These are phyloP conservation scores for Daldinia eschscholtzii DNA, from an alignment of 2,329 filamentous ascomycete genomes.

Conservation along the genomic window DNA sequence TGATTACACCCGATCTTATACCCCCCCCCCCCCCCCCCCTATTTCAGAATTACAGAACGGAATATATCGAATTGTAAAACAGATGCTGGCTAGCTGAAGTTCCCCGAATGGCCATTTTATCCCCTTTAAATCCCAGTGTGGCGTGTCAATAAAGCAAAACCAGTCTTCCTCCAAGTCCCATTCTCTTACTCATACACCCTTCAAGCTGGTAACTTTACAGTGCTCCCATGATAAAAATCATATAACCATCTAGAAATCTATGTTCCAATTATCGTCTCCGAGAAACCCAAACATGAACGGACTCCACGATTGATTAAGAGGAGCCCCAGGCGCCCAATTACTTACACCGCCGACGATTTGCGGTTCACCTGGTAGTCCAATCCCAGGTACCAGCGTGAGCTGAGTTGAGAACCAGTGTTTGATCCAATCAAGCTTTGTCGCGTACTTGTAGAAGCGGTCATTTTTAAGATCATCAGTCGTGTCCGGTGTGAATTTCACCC, in stretches of 20 bases:
- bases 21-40: not conserved
- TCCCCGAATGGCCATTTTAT: not conserved
- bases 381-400: conserved; percentile 18
- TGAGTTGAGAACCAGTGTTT: conserved; percentile 52
- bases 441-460: conserved; percentile 40
- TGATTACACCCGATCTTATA: not conserved
- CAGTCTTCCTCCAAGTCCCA: not conserved
- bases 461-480: conserved; percentile 41
- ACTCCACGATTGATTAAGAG: conserved; percentile 34
- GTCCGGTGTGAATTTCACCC: conserved; percentile 37
- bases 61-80: not conserved
- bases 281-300: conserved; percentile 42
- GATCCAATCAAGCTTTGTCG: conserved; percentile 48
- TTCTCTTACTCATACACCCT: not conserved
- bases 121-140: not conserved
- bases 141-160: not conserved
- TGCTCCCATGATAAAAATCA: not conserved
- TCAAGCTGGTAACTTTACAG: not conserved
- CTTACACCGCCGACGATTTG: conserved; percentile 4
- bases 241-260: conserved; percentile 34
- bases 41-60: not conserved
- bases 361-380: conserved; percentile 7
- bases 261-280: conserved; percentile 39
- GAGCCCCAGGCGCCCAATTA: conserved; percentile 32
- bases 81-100: not conserved